Base-by-base conservation (phyloP, 2,329 filamentous ascomycete genomes). In the Hymenoscyphus infarciens region DNA sequence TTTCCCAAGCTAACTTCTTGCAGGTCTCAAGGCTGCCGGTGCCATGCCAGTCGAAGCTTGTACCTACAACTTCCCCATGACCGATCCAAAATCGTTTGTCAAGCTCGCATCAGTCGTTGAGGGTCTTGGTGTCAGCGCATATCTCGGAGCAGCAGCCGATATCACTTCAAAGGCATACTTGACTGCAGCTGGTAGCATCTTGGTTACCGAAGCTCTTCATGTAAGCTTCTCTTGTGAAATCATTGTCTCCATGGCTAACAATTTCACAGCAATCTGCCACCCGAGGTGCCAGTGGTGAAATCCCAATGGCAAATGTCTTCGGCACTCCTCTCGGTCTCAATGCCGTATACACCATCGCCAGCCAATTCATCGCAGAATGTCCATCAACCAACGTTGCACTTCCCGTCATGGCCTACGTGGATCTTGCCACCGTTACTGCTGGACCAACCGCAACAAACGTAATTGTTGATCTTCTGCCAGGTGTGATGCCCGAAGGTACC, bases 201-300 rank as follows among this genome's bases (percentile, higher is more conserved):
- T 90, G 39, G 84, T 84, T 45, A 83, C 87, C 56, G 87, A 89
- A 71, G 82, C 87, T 42, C 81, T 87, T n/a, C 87, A 90, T 39
- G 60, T 61, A 53, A 38, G 60, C 11, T n/a, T 15, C 10, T 5
- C 5, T 13, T 6, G 1, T 7, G 5, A 2, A 49, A 2, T 15
- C 31, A 15, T 16, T 29, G n/a, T 2, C 29, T 7, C n/a, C 19
- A 27, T 19, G 4, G 22, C 53, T 61, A 45, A 61, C 11, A 16
- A 6, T 16, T n/a, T 16, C 16, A 1, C 15, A 61, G 76, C 82
- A 83, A 8, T 78, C 87, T 2, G 86, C 85, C 74, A 76, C 87
- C 63, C 83, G 87, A 59, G 74, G 76, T 39, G 77, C 77, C 13
- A 74, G 80, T 25, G 75, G 77, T 58, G 73, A 84, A 67, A 74